A percentile compares a stretch with the other conserved stretches of the same genome.
These are phyloP conservation scores for Carnegiea gigantea DNA, from an alignment of 179 eudicot genomes.

Conservation along the genomic window DNA sequence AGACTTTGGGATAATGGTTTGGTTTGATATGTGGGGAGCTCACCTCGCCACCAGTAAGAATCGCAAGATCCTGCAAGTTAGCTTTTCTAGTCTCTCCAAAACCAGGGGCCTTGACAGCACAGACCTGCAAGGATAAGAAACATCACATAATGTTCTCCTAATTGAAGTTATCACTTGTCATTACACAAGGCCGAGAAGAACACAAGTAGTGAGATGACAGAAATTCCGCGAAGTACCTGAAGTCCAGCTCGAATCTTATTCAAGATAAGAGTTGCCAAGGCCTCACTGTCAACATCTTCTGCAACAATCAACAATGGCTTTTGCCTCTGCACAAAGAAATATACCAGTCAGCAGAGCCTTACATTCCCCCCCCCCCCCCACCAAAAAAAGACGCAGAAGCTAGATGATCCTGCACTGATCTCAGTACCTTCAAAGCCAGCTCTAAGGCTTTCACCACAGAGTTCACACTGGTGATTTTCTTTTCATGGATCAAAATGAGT, in stretches of 20 bases:
- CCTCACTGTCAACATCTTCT: constrained; percentile 96
- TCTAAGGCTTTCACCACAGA: constrained; percentile 52
- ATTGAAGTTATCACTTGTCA: not conserved
- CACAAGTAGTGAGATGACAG: not conserved
- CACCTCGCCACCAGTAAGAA: constrained; percentile 84
- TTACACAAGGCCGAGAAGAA: not conserved
- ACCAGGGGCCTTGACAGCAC: constrained; percentile 97
- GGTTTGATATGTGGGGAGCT: not conserved
- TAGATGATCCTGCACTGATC: not conserved
- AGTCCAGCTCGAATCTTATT: constrained; percentile 93
- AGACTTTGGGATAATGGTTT: too few species aligned
- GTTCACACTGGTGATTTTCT: constrained; percentile 48
- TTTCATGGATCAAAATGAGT: constrained; percentile 48
- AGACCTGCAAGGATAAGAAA: constrained; percentile 42
- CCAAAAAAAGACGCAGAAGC: not conserved
- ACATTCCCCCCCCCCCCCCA: not conserved
- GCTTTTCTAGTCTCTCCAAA: constrained; percentile 93
- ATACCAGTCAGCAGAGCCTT: not conserved
- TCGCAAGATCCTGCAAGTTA: constrained; percentile 82
- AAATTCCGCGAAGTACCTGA: constrained; percentile 46
- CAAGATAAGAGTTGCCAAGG: constrained; percentile 87
- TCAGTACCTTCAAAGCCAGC: constrained; percentile 44
- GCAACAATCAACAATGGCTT: constrained; percentile 84
- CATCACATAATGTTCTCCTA: not conserved
- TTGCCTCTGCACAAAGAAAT: constrained; percentile 56